Conservation (phyloP, 345 rosid genomes). For the Melaleuca alternifolia region DNA sequence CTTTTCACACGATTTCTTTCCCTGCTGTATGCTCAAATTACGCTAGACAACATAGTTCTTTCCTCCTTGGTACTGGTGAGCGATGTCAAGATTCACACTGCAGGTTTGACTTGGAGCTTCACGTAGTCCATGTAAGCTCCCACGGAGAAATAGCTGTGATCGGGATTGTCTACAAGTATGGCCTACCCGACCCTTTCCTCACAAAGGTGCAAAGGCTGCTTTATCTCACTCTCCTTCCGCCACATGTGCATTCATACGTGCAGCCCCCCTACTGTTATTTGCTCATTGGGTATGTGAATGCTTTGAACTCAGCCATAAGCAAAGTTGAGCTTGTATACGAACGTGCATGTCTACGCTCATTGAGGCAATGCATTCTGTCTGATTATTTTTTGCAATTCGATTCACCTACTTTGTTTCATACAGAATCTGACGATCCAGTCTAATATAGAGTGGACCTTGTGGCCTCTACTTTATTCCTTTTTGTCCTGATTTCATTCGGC, state of each 20-base stretch:
- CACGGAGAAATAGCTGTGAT: conserved; percentile 27
- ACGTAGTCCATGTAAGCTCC: conserved; percentile 40
- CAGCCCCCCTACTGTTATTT: neutral
- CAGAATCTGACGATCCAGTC: neutral
- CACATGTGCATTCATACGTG: neutral
- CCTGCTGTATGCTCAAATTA: neutral
- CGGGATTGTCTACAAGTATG: conserved; percentile 44
- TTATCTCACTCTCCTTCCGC: neutral
- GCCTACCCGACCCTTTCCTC: conserved; percentile 45
- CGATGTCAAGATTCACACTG: neutral
- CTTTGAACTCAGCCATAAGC: neutral
- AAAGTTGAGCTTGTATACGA: neutral
- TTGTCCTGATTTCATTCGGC: neutral
- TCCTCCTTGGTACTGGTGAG: neutral
- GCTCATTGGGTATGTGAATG: neutral
- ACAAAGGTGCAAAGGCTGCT: conserved; percentile 19
- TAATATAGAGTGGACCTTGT: neutral
- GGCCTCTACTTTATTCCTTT: neutral
- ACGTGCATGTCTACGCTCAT: neutral
- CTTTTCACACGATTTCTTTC: neutral
- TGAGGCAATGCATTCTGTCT: neutral
- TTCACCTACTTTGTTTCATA: neutral
- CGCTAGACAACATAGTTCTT: neutral
- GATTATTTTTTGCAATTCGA: neutral
- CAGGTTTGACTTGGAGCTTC: conserved; percentile 50